phyloP scores from a whole-genome alignment of 2,329 filamentous ascomycete genomes.

The Talaromyces verruculosus region DNA sequence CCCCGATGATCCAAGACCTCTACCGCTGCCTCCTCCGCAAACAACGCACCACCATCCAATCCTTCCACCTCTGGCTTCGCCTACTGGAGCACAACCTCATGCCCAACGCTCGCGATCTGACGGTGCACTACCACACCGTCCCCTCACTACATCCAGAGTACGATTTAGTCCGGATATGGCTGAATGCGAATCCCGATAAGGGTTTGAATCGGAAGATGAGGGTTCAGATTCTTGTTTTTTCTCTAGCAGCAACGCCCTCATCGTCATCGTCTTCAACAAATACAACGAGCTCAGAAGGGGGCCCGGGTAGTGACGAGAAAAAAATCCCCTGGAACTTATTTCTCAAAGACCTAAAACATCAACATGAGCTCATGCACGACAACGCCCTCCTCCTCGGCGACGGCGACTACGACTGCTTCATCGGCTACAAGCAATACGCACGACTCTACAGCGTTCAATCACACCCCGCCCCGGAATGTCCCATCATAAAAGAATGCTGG shows the following conservation, averaged over 20 bases:
- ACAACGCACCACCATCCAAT: slow-evolving; percentile 12
- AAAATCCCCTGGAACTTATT: slow-evolving; percentile 11
- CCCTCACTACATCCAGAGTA: slow-evolving; percentile 12
- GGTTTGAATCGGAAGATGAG: slow-evolving; percentile 15
- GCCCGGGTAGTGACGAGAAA: not conserved
- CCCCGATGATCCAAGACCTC: slow-evolving; percentile 14
- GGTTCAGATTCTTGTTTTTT: slow-evolving; percentile 18
- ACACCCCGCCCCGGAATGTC: not conserved
- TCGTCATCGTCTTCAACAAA: not conserved
- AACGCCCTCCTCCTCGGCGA: slow-evolving; percentile 2
- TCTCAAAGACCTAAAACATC: slow-evolving; percentile 3
- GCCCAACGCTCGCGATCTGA: slow-evolving; percentile 17
- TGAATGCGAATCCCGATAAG: slow-evolving; percentile 9
- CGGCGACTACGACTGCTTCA: slow-evolving; percentile 19
- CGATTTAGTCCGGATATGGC: slow-evolving; percentile 5
- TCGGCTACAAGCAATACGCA: slow-evolving; percentile 15
- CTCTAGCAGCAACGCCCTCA: not conserved
- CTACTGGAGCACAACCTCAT: slow-evolving; percentile 18
- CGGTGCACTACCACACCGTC: slow-evolving; percentile 12
- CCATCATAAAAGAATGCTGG: slow-evolving; percentile 17
- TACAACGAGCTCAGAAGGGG: not conserved
- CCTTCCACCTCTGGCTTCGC: slow-evolving; percentile 19
- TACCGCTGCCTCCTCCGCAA: slow-evolving; percentile 8
- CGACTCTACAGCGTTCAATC: slow-evolving; percentile 12
- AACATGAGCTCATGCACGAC: slow-evolving; percentile 3